Evolutionary conservation across 2,329 filamentous ascomycete species (phyloP), one percentile per base, ranked within the genome.

Genomic region (Blastomyces silverae): DNA sequence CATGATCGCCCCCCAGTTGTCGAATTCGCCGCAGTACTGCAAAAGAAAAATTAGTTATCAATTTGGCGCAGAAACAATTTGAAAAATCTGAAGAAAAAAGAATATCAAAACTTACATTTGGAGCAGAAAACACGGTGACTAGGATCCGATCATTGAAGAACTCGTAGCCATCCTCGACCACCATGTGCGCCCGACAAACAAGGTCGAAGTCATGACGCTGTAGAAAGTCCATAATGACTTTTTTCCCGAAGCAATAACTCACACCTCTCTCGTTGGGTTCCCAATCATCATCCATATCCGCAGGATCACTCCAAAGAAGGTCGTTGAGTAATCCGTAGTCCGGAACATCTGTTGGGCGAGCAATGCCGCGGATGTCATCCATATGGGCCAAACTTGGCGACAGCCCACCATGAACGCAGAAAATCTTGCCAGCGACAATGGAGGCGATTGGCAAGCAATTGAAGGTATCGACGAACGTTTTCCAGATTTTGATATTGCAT

Each of bases 1-100:
- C 94, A 99, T 99, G 70, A 97, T 92, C 17, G 94, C 94, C 25
- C 94, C 94, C 91, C 94, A 97, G 69, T 99, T 99, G 75, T 99
- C 94, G 70, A 99, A 99, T 77, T 99, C 94, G 70, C 94, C 94
- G 72, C 94, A 99, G 74, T 99, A 97, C 90, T 96, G 48, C n/a
- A 52, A 57, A 64, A 28, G 22, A 13, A 44, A 60, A 61, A n/a
- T 69, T 48, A 46, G 52, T 28, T 28, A 65, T 56, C 31, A 65
- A 71, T 20, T 46, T 20, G 17, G 44, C 20, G n/a, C 70, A 37
- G 2, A 76, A 74, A 69, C 72, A 64, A 37, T 50, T 31, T 15
- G 25, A 39, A 60, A n/a, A 8, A 28, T 13, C 8, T 63, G 42
- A n/a, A n/a, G 28, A 61, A 63, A 25, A 44, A 57, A 62, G 15